Base-by-base conservation (phyloP, 1,284 basidiomycete species). In the Vanrija humicola region DNA sequence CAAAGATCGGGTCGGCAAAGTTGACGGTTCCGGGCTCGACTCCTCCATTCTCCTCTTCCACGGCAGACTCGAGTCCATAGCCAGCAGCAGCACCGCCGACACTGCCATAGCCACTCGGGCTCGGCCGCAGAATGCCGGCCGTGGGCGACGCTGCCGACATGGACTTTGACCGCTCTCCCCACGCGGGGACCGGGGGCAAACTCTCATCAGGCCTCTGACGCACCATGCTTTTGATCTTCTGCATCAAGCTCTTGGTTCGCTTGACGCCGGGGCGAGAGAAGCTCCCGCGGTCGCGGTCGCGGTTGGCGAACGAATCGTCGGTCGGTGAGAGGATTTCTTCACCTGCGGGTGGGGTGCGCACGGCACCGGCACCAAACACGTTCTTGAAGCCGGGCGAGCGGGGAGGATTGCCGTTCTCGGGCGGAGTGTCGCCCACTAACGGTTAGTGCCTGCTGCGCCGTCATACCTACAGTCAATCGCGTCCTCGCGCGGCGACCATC, bases 181-280 rank as follows among this genome's bases (percentile, higher is more conserved):
- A 23, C 23, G 45, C 18, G 47, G 38, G 34, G 49, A 47, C 50
- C 48, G 53, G 15, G 54, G 51, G 43, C 38, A 26, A 48, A 46
- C 45, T 47, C 40, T 26, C 40, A 25, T 57, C 55, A 3, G 52
- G 44, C 21, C 54, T 52, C 45, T 52, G 64, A 74, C 75, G 67
- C 67, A 78, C 76, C 77, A 78, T 77, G 52, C 69, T 69, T 66
- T 73, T 74, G 58, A 78, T 64, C 56, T 73, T 76, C 64, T 78
- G 76, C 72, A 78, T 77, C 67, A 78, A 65, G 59, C 74, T 76
- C 59, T 76, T 76, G 19, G 68, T 77, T 21, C 77, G 67, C 65
- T 77, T 77, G 62, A 77, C 69, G 12, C 34, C 34, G 4, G 34
- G 34, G 34, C 34, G 38, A 39, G 28, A 26, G 18, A 38, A 46